Base-by-base conservation (phyloP, 164 flowering plant species). In the Aristolochia fimbriata region DNA sequence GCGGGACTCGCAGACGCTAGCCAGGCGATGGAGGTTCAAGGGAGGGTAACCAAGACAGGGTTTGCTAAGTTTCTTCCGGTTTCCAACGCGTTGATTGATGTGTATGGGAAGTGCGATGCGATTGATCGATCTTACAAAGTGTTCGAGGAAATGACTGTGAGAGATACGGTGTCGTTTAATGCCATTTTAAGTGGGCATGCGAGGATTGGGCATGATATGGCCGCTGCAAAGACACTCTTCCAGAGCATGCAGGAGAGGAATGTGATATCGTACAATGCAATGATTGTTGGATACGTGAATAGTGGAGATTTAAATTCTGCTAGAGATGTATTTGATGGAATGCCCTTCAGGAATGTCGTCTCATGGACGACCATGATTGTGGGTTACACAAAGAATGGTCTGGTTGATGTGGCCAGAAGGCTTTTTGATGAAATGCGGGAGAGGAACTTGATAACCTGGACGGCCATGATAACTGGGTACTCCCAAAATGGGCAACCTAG, bases 381-480 rank as follows among this genome's bases (percentile, higher is more conserved):
- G 0, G 79, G 74, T 13, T 76, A 70, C 58, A 68, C 72, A 0
- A 76, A 68, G 46, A 65, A 48, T 21, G 73, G 74, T 65, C 13
- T 50, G 53, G 19, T 76, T n/a, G 79, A 72, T 33, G n/a, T 20
- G 46, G 76, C 68, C 10, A 68, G 61, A 55, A 31, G 15, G n/a
- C 16, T 72, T 13, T 76, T 76, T 65, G 74, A 76, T 51, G 50
- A 64, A 52, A 76, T 76, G 74, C 76, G 72, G 0, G 65, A 67
- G 31, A 64, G 69, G 71, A 70, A 66, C 63, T 61, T 72, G 68
- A 37, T 76, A 66, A 70, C 72, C 33, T 72, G 79, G 76, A 76
- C 78, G 2, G 76, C 73, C 1, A 72, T 75, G 76, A 69, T 75
- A n/a, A 64, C 65, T 31, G 78, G 78, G 65, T 76, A 64, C 61